Conservation (phyloP, 2,329 filamentous ascomycete genomes). For the Alternaria consortialis region DNA sequence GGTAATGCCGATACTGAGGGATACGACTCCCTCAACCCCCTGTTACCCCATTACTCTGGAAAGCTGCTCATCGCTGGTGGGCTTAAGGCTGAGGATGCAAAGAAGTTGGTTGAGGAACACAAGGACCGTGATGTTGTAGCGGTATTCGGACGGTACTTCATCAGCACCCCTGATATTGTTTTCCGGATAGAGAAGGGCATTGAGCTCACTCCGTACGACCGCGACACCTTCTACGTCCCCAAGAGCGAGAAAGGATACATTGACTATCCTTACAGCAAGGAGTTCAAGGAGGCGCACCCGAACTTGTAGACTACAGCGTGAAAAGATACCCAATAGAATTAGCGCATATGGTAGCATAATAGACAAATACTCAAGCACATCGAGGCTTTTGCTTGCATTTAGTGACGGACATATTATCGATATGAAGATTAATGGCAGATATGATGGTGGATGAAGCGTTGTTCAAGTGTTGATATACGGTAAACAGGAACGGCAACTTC, state of each 20-base stretch:
- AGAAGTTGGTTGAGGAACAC: slow-evolving; percentile 52
- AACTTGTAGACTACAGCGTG: background rate
- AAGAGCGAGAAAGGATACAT: slow-evolving; percentile 52
- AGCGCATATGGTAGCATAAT: background rate
- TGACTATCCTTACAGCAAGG: slow-evolving; percentile 48
- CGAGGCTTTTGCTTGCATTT: background rate
- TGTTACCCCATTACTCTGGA: slow-evolving; percentile 36
- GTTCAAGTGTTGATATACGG: background rate
- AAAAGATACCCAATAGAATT: background rate
- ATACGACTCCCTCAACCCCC: slow-evolving; percentile 32
- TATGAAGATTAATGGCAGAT: background rate
- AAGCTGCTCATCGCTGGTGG: slow-evolving; percentile 55
- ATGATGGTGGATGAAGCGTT: background rate
- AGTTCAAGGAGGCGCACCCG: slow-evolving; percentile 22
- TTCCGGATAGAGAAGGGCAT: slow-evolving; percentile 57
- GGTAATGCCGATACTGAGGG: slow-evolving; percentile 52
- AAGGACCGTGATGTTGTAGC: slow-evolving; percentile 55
- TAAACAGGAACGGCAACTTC: background rate
- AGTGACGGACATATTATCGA: background rate
- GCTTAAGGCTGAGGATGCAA: slow-evolving; percentile 52
- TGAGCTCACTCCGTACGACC: slow-evolving; percentile 56
- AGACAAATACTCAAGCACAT: background rate
- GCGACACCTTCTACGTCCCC: slow-evolving; percentile 56
- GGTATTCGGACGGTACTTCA: slow-evolving; percentile 61
- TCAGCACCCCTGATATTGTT: slow-evolving; percentile 60